These are phyloP conservation scores for Calonectria hawksworthii DNA, from an alignment of 2,329 filamentous ascomycete species.

Conservation along the genomic window DNA sequence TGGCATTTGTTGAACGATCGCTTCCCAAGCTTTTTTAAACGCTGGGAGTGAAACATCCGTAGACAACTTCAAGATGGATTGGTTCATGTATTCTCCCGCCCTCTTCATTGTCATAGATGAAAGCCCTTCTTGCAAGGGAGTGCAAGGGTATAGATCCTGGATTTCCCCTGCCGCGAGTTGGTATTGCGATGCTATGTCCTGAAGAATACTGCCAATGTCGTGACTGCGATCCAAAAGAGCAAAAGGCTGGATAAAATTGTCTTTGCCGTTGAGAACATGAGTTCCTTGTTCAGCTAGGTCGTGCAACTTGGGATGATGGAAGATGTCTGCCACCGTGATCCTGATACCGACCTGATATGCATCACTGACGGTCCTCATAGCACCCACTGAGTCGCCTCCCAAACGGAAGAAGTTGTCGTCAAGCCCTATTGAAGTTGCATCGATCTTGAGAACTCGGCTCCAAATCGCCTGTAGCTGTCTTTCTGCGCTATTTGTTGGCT, in stretches of 20 bases:
- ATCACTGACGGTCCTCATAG: constrained; percentile 39
- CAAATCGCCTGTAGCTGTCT: constrained; percentile 22
- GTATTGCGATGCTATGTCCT: not conserved
- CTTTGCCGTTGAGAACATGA: not conserved
- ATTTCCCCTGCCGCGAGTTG: constrained; percentile 8
- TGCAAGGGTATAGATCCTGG: constrained; percentile 54
- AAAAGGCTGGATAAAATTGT: constrained; percentile 55
- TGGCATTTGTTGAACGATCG: not conserved
- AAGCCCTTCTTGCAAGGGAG: constrained; percentile 53
- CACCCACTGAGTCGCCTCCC: constrained; percentile 45
- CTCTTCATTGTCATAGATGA: constrained; percentile 46
- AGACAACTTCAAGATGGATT: constrained; percentile 28
- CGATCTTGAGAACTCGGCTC: constrained; percentile 27
- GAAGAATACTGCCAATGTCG: not conserved
- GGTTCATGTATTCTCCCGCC: constrained; percentile 38
- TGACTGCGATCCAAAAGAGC: constrained; percentile 30
- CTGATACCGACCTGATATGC: constrained; percentile 22
- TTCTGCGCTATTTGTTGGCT: not conserved
- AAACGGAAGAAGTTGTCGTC: constrained; percentile 46
- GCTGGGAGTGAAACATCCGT: not conserved
- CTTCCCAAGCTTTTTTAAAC: constrained; percentile 34
- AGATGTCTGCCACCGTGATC: constrained; percentile 28
- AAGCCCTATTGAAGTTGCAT: constrained; percentile 45
- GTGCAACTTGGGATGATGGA: constrained; percentile 10
- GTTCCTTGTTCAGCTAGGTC: not conserved